phyloP scores from a whole-genome alignment of 306 rosid genomes.

The Quercus glauca region DNA sequence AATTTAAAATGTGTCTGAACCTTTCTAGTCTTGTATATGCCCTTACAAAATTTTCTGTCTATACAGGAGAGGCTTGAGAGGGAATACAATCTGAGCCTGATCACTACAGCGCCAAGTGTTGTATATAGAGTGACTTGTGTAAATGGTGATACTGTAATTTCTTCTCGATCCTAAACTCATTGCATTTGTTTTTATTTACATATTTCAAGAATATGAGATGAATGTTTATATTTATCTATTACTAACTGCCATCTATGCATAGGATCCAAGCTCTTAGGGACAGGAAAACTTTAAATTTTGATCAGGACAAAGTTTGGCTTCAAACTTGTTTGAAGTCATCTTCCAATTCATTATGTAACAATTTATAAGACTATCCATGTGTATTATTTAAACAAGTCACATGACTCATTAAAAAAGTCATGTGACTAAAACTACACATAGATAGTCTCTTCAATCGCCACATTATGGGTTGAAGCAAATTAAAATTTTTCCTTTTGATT shows the following conservation, averaged over 20 bases:
- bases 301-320: background rate
- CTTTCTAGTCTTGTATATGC: slow-evolving; percentile 17
- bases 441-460: no score
- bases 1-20: slow-evolving; percentile 12
- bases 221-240: background rate
- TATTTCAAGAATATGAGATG: background rate
- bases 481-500: background rate
- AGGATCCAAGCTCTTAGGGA: background rate
- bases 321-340: no score
- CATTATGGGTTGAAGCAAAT: no score
- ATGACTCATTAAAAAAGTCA: no score
- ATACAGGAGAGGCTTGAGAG: slow-evolving; percentile 77
- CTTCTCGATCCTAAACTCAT: slow-evolving; percentile 49
- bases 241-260: background rate
- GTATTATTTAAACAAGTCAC: no score
- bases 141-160: slow-evolving; percentile 77
- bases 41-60: slow-evolving; percentile 15
- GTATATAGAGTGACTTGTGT: slow-evolving; percentile 69
- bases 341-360: no score
- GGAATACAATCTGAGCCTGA: slow-evolving; percentile 77
- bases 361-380: no score
- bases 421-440: no score
- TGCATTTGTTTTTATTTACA: slow-evolving; percentile 17
- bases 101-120: slow-evolving; percentile 85
- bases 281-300: background rate